A percentile compares a stretch with the other conserved stretches of the same genome.
phyloP scores from a whole-genome alignment of 2,329 filamentous ascomycete species.

The Pleochaeta shiraiana region DNA sequence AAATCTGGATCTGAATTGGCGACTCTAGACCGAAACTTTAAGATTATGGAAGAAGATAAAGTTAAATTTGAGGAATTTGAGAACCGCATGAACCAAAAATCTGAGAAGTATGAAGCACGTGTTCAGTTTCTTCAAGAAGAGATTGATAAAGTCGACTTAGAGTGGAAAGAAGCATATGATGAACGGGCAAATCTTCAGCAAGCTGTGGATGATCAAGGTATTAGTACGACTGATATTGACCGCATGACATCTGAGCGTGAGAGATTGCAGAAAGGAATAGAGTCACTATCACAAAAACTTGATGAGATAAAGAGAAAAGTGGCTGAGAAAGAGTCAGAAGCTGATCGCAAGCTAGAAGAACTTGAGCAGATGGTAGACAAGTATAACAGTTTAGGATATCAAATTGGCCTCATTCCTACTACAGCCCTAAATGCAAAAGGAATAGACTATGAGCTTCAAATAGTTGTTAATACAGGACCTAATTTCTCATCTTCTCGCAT shows the following conservation, averaged over 20 bases:
- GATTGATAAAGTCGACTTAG: constrained; percentile 53
- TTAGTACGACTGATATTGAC: constrained; percentile 97
- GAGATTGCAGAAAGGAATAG: constrained; percentile 71
- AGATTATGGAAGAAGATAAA: constrained; percentile 85
- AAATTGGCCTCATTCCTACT: constrained; percentile 72
- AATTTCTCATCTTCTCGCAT: constrained; percentile 48
- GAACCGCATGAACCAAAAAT: constrained; percentile 56
- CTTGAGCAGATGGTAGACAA: constrained; percentile 75
- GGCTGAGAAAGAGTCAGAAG: constrained; percentile 71
- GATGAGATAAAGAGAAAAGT: constrained; percentile 73
- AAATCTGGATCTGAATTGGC: constrained; percentile 68
- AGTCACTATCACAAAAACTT: constrained; percentile 49
- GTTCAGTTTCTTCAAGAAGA: constrained; percentile 71
- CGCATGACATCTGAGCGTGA: constrained; percentile 95
- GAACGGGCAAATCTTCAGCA: constrained; percentile 64
- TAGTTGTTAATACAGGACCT: constrained; percentile 58
- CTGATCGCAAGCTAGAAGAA: constrained; percentile 68
- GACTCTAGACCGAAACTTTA: constrained; percentile 71
- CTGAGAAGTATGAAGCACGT: constrained; percentile 69
- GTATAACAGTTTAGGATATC: constrained; percentile 89
- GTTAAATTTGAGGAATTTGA: constrained; percentile 95
- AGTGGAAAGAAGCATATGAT: constrained; percentile 59
- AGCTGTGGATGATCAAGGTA: constrained; percentile 76
- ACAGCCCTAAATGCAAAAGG: constrained; percentile 74
- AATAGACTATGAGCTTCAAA: constrained; percentile 59